Base-by-base conservation (phyloP, 192 early-diverging fungal species). In the Backusella psychrophila region DNA sequence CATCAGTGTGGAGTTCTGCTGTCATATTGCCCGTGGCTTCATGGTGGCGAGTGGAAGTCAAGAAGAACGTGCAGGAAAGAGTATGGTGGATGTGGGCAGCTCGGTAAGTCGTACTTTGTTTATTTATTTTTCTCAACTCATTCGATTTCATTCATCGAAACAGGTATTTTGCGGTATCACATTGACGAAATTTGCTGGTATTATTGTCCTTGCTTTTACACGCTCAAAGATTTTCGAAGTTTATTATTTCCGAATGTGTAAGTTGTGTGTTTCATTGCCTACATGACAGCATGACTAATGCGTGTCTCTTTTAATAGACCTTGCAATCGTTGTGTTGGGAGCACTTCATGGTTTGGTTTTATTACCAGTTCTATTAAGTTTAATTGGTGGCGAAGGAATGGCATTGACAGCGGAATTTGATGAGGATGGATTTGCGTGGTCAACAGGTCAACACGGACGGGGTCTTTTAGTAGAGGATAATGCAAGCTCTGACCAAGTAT, bases 171-270 rank as follows among this genome's bases (percentile, higher is more conserved):
- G 86, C 44, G 89, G 89, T 38, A 91, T 90, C 44, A 89, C 88
- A 14, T 59, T 89, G 33, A 91, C 90, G 59, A 91, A 91, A 71
- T 90, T 91, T 74, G 79, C 83, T 38, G 90, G 90, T n/a, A 88
- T 91, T 59, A 73, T 87, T 66, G 89, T 91, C 11, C 75, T 91
- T 4, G 90, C 90, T 14, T 91, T 91, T 75, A 89, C 90, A 26
- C 75, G 84, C 34, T 90, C 89, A 56, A 89, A 90, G 75, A 91
- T 91, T 34, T 91, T 91, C 81, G 88, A 90, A 75, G 83, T 90
- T 19, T 91, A 90, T 70, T 91, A 91, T 72, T 91, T 91, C 78
- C 76, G 88, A 53, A 90, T 91, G 89, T 91, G 82, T 83, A 80
- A 80, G 78, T 71, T 26, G 6, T 53, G 8, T 56, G 12, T 56